These are phyloP conservation scores for Pyropia yezoensis DNA, from an alignment of 23 red algal genomes.

Conservation along the genomic window DNA sequence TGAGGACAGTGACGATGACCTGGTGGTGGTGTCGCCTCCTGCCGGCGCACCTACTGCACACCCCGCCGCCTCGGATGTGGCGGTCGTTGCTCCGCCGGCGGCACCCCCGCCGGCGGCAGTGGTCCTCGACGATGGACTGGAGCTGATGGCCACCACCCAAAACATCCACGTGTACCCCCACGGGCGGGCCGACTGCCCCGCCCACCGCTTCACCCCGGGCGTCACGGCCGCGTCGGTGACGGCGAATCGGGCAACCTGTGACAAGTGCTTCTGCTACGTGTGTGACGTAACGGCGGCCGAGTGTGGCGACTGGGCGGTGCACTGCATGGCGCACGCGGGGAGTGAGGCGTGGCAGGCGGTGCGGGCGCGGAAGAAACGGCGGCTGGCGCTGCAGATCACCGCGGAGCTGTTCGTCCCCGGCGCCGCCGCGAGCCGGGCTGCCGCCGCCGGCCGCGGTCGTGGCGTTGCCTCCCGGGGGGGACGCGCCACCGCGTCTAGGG, in stretches of 20 bases:
- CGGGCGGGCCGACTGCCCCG: neutral
- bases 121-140: neutral
- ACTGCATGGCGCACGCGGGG: neutral
- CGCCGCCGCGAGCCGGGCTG: too few species aligned
- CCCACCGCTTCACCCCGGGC: neutral
- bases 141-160: neutral
- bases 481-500: too few species aligned
- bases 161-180: neutral
- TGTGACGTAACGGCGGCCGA: neutral
- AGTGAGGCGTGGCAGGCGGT: neutral
- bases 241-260: neutral
- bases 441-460: too few species aligned
- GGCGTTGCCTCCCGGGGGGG: too few species aligned
- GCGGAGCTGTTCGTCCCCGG: too few species aligned
- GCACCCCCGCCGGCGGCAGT: neutral
- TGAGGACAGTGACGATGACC: neutral
- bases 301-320: neutral
- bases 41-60: neutral
- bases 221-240: neutral
- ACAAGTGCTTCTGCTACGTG: slow-evolving; percentile 2
- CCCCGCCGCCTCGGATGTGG: neutral
- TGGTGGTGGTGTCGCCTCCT: neutral
- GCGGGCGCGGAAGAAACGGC: neutral
- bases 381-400: too few species aligned
- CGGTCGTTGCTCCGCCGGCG: neutral